These are phyloP conservation scores for Penicillium psychrosexuale DNA, from an alignment of 2,329 filamentous ascomycete species.

Conservation along the genomic window DNA sequence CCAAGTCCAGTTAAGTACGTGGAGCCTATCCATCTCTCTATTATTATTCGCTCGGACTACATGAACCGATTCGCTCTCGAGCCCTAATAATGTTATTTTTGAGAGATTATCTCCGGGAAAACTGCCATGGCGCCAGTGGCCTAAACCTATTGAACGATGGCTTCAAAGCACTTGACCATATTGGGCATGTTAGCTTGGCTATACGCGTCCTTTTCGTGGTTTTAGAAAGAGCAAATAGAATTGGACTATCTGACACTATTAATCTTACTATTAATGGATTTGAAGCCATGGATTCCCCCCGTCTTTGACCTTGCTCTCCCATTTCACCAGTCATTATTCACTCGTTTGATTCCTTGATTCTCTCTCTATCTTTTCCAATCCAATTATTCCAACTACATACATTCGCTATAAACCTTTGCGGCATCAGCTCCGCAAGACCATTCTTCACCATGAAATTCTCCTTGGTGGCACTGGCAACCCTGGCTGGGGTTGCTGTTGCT, in stretches of 20 bases:
- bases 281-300: slow-evolving; percentile 5
- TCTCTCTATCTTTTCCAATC: not conserved
- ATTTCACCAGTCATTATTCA: slow-evolving; percentile 11
- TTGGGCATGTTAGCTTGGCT: slow-evolving; percentile 11
- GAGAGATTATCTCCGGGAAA: slow-evolving; percentile 14
- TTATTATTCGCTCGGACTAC: slow-evolving; percentile 7
- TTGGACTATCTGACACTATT: slow-evolving; percentile 8
- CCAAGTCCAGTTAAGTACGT: slow-evolving; percentile 10
- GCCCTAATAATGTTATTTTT: slow-evolving; percentile 15
- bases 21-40: slow-evolving; percentile 2
- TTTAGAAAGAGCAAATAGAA: slow-evolving; percentile 15
- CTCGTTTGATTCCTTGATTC: slow-evolving; percentile 8
- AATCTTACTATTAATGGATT: slow-evolving; percentile 12
- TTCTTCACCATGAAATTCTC: slow-evolving; percentile 49
- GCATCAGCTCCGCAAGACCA: not conserved
- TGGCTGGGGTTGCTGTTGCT: slow-evolving; percentile 46
- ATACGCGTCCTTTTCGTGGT: slow-evolving; percentile 17
- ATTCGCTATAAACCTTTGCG: not conserved
- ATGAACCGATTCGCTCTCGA: slow-evolving; percentile 9
- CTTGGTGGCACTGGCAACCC: slow-evolving; percentile 48
- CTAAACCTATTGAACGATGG: not conserved
- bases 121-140: slow-evolving; percentile 10
- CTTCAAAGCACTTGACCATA: slow-evolving; percentile 1
- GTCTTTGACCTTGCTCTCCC: not conserved
- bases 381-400: slow-evolving; percentile 4